These are phyloP conservation scores for Clavaria fumosa DNA, from an alignment of 768 basidiomycete genomes.

Conservation along the genomic window DNA sequence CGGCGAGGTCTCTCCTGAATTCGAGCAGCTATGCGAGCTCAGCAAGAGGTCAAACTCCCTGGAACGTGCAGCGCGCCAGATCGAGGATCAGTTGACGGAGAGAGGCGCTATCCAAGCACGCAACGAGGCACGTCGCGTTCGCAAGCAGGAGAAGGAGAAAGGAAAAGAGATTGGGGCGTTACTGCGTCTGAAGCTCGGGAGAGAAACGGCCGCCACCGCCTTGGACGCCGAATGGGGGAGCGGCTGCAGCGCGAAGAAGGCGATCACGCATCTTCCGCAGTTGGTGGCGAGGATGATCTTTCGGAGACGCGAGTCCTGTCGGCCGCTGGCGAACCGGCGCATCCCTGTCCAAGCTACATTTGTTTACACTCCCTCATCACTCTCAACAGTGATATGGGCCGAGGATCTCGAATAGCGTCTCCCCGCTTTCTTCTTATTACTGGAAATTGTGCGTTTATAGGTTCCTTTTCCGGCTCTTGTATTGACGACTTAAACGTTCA, in stretches of 20 bases:
- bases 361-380: background rate
- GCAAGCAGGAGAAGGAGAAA: slow-evolving; percentile 39
- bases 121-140: slow-evolving; percentile 27
- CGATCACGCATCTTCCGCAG: slow-evolving; percentile 9
- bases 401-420: too few species aligned
- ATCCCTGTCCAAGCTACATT: background rate
- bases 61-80: slow-evolving; percentile 18
- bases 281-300: slow-evolving; percentile 12
- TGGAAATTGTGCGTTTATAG: too few species aligned
- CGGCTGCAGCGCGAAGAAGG: slow-evolving; percentile 6
- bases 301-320: slow-evolving; percentile 9
- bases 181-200: slow-evolving; percentile 36
- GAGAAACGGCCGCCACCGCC: background rate
- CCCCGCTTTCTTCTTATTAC: too few species aligned
- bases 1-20: slow-evolving; percentile 22
- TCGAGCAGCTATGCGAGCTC: slow-evolving; percentile 25
- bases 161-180: slow-evolving; percentile 40
- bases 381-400: background rate
- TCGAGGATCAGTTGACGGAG: slow-evolving; percentile 18
- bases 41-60: slow-evolving; percentile 22
- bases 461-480: too few species aligned
- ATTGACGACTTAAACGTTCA: too few species aligned
- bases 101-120: slow-evolving; percentile 24
- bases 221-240: slow-evolving; percentile 1
- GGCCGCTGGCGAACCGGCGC: slow-evolving; percentile 6